phyloP scores from a whole-genome alignment of 768 basidiomycete species.

The Suillus subalutaceus region DNA sequence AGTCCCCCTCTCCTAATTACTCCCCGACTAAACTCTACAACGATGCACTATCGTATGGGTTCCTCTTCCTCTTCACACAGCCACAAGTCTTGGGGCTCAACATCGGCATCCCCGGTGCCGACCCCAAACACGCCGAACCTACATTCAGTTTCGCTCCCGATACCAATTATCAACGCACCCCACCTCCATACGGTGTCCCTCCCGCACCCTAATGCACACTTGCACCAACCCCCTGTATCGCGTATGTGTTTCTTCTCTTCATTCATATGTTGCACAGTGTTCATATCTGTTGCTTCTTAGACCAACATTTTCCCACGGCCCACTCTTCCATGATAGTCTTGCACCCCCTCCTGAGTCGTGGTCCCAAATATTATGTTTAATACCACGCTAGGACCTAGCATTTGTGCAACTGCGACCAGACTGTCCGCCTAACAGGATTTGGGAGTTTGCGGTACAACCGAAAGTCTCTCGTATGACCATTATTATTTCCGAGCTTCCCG shows the following conservation, averaged over 20 bases:
- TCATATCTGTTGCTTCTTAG: conserved; percentile 16
- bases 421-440: conserved; percentile 21
- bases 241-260: conserved; percentile 19
- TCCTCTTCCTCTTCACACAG: conserved; percentile 15
- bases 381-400: conserved; percentile 27
- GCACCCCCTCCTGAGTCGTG: conserved; percentile 26
- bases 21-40: neutral
- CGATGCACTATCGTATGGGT: conserved; percentile 25
- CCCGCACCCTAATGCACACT: conserved; percentile 34
- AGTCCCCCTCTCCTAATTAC: neutral
- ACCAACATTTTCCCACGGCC: conserved; percentile 9
- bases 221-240: conserved; percentile 21
- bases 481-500: conserved; percentile 25
- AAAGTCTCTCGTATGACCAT: conserved; percentile 19
- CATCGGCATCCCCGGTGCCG: conserved; percentile 17
- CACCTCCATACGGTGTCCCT: conserved; percentile 31
- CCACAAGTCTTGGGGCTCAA: conserved; percentile 25
- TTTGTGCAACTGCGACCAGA: conserved; percentile 22
- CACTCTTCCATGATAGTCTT: conserved; percentile 22
- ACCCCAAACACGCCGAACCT: conserved; percentile 25
- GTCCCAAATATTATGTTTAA: conserved; percentile 26
- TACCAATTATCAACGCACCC: conserved; percentile 26
- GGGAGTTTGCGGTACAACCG: conserved; percentile 28
- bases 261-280: neutral
- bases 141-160: conserved; percentile 18